phyloP scores from a whole-genome alignment of 345 rosid genomes.

The Corchorus capsularis region DNA sequence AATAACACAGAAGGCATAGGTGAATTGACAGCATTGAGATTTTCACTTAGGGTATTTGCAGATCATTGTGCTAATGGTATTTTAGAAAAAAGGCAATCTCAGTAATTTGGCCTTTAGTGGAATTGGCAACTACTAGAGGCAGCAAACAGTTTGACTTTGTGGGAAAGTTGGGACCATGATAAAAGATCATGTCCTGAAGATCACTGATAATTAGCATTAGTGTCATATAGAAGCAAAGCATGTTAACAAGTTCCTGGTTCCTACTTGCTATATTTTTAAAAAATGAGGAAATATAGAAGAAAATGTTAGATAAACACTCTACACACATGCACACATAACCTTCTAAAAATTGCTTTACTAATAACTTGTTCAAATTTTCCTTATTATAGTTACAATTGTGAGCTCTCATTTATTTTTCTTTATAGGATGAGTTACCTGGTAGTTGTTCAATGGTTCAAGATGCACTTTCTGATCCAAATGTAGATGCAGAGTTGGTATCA shows the following conservation, averaged over 20 bases:
- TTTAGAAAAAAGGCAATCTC: neutral
- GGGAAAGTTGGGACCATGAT: neutral
- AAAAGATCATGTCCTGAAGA: neutral
- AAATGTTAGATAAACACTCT: neutral
- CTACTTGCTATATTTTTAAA: neutral
- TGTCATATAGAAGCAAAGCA: neutral
- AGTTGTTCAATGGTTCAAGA: slow-evolving; percentile 37
- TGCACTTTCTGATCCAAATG: slow-evolving; percentile 44
- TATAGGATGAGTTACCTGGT: slow-evolving; percentile 41
- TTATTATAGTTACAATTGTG: neutral
- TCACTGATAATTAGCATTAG: neutral
- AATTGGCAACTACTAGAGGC: neutral
- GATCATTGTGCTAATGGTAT: neutral
- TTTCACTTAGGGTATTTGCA: neutral
- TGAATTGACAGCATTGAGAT: neutral
- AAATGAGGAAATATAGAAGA: neutral
- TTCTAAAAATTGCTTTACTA: neutral
- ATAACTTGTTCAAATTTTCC: neutral
- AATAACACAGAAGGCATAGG: neutral
- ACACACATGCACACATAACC: neutral
- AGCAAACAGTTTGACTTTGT: neutral
- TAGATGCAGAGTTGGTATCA: slow-evolving; percentile 65
- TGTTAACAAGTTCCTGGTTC: neutral
- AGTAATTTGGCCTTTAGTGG: neutral
- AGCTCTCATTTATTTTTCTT: slow-evolving; percentile 1